phyloP scores from a whole-genome alignment of 2,329 filamentous ascomycete species.

The Penicillium sp. region DNA sequence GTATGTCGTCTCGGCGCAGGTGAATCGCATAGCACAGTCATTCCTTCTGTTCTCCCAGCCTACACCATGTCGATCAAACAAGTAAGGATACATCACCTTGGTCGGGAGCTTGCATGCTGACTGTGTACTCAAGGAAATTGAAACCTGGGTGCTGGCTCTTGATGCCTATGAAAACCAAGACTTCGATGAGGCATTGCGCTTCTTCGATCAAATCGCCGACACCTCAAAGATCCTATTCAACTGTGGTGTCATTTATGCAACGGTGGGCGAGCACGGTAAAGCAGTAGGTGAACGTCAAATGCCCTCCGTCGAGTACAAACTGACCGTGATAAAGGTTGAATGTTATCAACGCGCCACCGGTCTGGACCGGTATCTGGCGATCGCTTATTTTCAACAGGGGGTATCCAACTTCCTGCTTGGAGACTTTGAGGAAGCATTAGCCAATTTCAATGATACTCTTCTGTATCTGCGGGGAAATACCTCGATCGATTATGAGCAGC shows the following conservation, averaged over 20 bases:
- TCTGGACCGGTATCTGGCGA: constrained; percentile 91
- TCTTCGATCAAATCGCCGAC: constrained; percentile 85
- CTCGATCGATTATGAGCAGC: constrained; percentile 95
- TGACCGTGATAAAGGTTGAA: constrained; percentile 68
- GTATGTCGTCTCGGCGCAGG: constrained; percentile 1
- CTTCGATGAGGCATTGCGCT: constrained; percentile 82
- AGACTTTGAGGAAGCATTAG: constrained; percentile 94
- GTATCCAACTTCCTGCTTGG: constrained; percentile 97
- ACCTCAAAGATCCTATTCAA: constrained; percentile 99
- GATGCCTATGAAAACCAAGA: constrained; percentile 95
- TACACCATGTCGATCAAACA: constrained; percentile 62
- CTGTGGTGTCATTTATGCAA: constrained; percentile 96
- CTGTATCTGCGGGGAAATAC: constrained; percentile 93
- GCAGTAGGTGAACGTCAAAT: constrained; percentile 64
- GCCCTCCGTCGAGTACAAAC: constrained; percentile 5
- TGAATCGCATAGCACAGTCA: not conserved
- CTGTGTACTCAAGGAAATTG: constrained; percentile 75
- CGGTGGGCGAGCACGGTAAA: constrained; percentile 91
- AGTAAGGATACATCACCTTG: constrained; percentile 39
- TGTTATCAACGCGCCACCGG: constrained; percentile 90
- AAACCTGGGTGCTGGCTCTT: constrained; percentile 94
- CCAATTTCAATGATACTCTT: constrained; percentile 98
- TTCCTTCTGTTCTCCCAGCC: not conserved
- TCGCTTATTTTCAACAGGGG: constrained; percentile 97
- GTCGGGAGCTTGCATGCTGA: constrained; percentile 9